Conservation (phyloP, 1,284 basidiomycete species). For the Puccinia triticina region DNA sequence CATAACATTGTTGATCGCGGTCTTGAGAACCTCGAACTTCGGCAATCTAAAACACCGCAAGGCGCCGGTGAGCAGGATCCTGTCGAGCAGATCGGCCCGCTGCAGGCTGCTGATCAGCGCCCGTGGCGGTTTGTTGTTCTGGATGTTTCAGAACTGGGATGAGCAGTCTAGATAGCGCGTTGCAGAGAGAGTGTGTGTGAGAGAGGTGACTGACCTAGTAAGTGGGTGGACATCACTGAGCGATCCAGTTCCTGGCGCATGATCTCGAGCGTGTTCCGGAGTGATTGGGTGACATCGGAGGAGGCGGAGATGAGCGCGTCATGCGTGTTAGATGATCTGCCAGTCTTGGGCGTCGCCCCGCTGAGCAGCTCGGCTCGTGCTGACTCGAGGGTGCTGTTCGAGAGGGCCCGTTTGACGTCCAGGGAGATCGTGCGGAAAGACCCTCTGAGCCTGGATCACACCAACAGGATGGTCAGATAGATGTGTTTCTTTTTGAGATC, state of each 20-base stretch:
- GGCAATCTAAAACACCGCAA: no score
- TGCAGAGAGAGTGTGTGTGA: no score
- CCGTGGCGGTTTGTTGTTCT: constrained; percentile 79
- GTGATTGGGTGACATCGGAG: constrained; percentile 79
- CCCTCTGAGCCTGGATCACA: constrained; percentile 17
- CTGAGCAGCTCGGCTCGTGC: constrained; percentile 28
- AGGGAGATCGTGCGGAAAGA: constrained; percentile 38
- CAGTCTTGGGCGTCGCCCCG: background rate
- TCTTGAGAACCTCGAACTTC: no score
- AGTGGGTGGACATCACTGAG: constrained; percentile 79
- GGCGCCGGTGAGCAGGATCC: constrained; percentile 75
- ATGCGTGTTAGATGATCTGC: constrained; percentile 62
- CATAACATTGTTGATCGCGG: no score
- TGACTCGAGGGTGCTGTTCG: background rate
- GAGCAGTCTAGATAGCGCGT: no score
- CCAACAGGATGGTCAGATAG: no score
- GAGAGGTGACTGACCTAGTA: constrained; percentile 69
- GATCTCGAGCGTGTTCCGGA: constrained; percentile 77
- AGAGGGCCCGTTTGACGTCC: constrained; percentile 34
- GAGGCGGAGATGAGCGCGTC: constrained; percentile 84
- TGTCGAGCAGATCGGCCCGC: constrained; percentile 87
- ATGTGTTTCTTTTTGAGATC: no score
- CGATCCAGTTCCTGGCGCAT: constrained; percentile 89
- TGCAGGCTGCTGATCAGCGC: constrained; percentile 81
- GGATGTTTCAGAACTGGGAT: no score